A percentile compares a stretch with the other conserved stretches of the same genome.
Evolutionary conservation across 1,139 yeast genomes (phyloP).

Genomic region (Suhomyces taliae): DNA sequence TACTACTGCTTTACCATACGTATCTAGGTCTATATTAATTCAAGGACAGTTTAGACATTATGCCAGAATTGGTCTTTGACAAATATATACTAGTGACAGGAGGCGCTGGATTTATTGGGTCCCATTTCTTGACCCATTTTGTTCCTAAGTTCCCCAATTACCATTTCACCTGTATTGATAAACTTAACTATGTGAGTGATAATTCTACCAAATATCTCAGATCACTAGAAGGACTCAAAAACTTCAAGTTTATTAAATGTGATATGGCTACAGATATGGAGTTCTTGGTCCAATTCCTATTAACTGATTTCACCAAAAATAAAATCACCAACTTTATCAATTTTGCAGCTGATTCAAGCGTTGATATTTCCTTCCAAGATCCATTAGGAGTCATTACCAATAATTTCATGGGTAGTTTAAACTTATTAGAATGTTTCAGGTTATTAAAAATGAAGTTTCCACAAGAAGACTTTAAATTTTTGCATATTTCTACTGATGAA

Average conservation of each 20-base stretch:
- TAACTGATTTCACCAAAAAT: conserved; percentile 12
- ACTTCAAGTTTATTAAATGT: conserved; percentile 28
- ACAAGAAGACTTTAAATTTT: conserved; percentile 21
- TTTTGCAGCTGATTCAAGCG: conserved; percentile 62
- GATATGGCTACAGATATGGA: conserved; percentile 38
- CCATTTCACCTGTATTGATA: conserved; percentile 49
- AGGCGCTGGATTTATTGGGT: conserved; percentile 62
- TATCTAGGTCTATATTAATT: no score
- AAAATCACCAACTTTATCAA: conserved; percentile 43
- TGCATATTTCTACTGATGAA: conserved; percentile 63
- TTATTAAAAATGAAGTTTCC: conserved; percentile 6
- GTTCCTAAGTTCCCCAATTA: conserved; percentile 38
- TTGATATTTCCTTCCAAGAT: conserved; percentile 50
- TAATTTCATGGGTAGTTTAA: conserved; percentile 52
- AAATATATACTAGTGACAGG: conserved; percentile 49
- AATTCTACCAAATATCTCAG: conserved; percentile 22
- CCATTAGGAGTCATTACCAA: conserved; percentile 50
- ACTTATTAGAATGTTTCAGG: conserved; percentile 46
- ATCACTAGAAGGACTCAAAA: conserved; percentile 22
- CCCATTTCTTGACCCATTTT: conserved; percentile 46
- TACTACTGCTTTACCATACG: no score
- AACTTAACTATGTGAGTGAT: conserved; percentile 37
- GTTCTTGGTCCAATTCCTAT: conserved; percentile 13
- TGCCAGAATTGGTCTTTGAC: neutral
- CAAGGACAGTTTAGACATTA: neutral